Evolutionary conservation across 2,329 filamentous ascomycete species (phyloP).

Genomic region (Pseudodiploospora longispora): DNA sequence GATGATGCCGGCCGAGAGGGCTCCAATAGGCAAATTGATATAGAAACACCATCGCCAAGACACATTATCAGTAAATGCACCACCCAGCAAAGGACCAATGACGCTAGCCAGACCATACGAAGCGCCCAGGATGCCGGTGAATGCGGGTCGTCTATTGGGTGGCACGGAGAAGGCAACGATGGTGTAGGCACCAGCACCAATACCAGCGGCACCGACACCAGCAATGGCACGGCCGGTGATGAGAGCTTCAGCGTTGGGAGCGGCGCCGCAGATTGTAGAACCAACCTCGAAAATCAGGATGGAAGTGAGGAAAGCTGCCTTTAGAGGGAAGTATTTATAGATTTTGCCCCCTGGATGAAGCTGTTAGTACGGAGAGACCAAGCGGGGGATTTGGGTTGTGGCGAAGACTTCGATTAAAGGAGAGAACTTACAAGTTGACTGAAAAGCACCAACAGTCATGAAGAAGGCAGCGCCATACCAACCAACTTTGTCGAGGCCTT

Average conservation of each 20-base stretch:
- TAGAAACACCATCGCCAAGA: constrained; percentile 34
- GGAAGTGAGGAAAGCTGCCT: constrained; percentile 37
- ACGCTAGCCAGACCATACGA: constrained; percentile 28
- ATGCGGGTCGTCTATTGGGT: constrained; percentile 26
- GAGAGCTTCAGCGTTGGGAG: constrained; percentile 37
- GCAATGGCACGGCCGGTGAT: constrained; percentile 43
- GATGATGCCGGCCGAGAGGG: constrained; percentile 25
- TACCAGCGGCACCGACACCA: constrained; percentile 36
- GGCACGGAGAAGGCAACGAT: constrained; percentile 38
- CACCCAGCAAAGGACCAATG: constrained; percentile 28
- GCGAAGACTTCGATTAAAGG: background rate
- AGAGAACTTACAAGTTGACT: constrained; percentile 29
- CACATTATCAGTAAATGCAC: constrained; percentile 28
- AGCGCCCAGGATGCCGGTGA: constrained; percentile 30
- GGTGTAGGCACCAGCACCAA: constrained; percentile 40
- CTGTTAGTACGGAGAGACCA: constrained; percentile 16
- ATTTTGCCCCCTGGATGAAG: constrained; percentile 34
- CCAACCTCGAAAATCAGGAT: constrained; percentile 48
- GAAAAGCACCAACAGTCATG: constrained; percentile 37
- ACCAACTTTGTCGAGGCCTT: constrained; percentile 42
- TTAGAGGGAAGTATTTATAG: constrained; percentile 45
- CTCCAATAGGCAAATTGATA: constrained; percentile 30
- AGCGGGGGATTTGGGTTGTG: constrained; percentile 10
- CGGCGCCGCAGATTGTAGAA: constrained; percentile 40
- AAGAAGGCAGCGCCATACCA: constrained; percentile 54